These are phyloP conservation scores for Zanthoxylum bungeanum DNA, from an alignment of 345 rosid genomes.

Conservation along the genomic window DNA sequence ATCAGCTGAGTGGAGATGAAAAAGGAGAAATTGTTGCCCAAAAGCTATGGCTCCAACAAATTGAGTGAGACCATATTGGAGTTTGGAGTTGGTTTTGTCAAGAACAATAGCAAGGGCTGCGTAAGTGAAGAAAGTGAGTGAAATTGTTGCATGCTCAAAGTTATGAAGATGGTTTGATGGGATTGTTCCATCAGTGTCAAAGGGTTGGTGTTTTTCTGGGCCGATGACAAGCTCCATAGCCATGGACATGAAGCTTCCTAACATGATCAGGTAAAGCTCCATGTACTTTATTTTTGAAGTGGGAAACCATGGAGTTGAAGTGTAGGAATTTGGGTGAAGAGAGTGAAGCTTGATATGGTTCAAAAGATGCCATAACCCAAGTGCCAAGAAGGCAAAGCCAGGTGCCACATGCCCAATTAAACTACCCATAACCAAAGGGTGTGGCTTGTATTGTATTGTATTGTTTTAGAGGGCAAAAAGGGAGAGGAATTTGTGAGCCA, in stretches of 20 bases:
- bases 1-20: slow-evolving; percentile 79
- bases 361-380: slow-evolving; percentile 81
- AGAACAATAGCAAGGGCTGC: slow-evolving; percentile 56
- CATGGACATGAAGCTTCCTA: slow-evolving; percentile 53
- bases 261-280: slow-evolving; percentile 63
- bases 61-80: slow-evolving; percentile 38
- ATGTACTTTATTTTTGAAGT: slow-evolving; percentile 42
- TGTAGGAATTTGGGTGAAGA: slow-evolving; percentile 49
- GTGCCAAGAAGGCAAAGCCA: slow-evolving; percentile 56
- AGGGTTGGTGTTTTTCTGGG: slow-evolving; percentile 69
- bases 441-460: background rate
- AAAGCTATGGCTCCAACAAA: slow-evolving; percentile 61
- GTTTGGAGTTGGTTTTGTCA: slow-evolving; percentile 35
- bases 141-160: slow-evolving; percentile 76
- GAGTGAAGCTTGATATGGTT: slow-evolving; percentile 62
- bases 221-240: slow-evolving; percentile 81
- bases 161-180: slow-evolving; percentile 88
- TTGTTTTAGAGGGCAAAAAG: background rate
- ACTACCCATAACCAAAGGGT: slow-evolving; percentile 48
- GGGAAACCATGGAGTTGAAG: slow-evolving; percentile 62
- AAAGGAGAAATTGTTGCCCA: slow-evolving; percentile 64
- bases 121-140: slow-evolving; percentile 60
- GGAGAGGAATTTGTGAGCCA: slow-evolving; percentile 4
- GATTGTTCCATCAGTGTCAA: slow-evolving; percentile 73
- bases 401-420: slow-evolving; percentile 78